Conservation (phyloP, 1,139 yeast genomes). For the Meyerozyma guilliermondii region DNA sequence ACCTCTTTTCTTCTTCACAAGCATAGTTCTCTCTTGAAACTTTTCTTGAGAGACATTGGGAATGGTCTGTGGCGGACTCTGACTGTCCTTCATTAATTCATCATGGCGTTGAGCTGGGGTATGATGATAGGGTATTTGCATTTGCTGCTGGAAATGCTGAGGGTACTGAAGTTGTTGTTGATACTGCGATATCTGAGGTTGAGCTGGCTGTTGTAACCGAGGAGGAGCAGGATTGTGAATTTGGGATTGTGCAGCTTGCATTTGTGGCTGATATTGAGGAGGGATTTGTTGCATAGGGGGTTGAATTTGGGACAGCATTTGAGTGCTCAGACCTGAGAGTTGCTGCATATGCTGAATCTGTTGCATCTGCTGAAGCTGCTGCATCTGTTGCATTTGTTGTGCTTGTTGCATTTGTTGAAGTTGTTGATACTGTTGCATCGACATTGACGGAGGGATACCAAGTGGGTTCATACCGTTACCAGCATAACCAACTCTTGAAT, state of each 20-base stretch:
- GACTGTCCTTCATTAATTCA: constrained; percentile 3
- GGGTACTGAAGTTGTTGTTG: constrained; percentile 10
- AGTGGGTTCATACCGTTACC: background rate
- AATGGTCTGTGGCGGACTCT: background rate
- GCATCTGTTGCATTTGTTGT: constrained; percentile 7
- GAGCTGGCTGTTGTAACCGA: constrained; percentile 6
- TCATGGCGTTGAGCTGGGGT: constrained; percentile 5
- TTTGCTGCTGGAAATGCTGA: constrained; percentile 5
- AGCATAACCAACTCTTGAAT: background rate
- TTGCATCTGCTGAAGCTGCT: constrained; percentile 5
- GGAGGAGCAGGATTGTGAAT: constrained; percentile 3
- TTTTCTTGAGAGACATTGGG: background rate
- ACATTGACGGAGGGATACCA: background rate
- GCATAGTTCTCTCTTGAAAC: background rate
- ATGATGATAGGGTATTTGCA: constrained; percentile 5
- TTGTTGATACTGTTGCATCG: constrained; percentile 5
- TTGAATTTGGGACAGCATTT: constrained; percentile 4
- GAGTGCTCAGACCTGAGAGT: constrained; percentile 8
- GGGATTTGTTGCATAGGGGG: constrained; percentile 7
- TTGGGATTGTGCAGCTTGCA: constrained; percentile 3
- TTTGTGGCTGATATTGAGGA: constrained; percentile 5
- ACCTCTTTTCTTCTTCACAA: constrained; percentile 36
- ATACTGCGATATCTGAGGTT: constrained; percentile 6
- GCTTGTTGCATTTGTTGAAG: constrained; percentile 6
- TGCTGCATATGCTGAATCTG: constrained; percentile 6